Evolutionary conservation across 2,329 filamentous ascomycete genomes (phyloP), one percentile per base, ranked within the genome.

Genomic region (Fusarium cyanostomum): DNA sequence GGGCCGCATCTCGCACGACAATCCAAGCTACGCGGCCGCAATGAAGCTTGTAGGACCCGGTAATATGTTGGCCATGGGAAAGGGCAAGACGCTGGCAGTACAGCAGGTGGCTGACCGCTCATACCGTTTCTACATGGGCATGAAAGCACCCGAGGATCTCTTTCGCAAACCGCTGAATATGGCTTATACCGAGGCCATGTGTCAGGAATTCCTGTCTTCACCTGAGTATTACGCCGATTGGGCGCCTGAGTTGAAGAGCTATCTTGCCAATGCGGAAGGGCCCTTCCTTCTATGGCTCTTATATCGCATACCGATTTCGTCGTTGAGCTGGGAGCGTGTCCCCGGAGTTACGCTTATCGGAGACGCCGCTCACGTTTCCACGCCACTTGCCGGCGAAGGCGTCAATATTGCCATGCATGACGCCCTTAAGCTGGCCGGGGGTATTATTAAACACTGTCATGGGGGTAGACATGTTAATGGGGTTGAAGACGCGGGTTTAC

Each of bases 341-440:
- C 33, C 73, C 0, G 80, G 82, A 4, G 73, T 80, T 4, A 83
- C 84, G 0, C 70, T 87, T 11, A 70, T 86, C 15, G 84, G 84
- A 4, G 84, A 86, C 63, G 82, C 84, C 1, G 84, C 83, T 8
- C 84, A 86, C 68, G 63, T 85, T 11, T 82, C 84, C 78, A 79
- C 78, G 4, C 80, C 81, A 0, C 81, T 79, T 54, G 79, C 79
- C 0, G 84, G 84, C 4, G 82, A 84, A 44, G 84, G 84, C 1
- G 83, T 85, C 33, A 86, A 86, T 61, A 65, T 80, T 3, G 82
- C 79, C 0, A 81, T 86, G 79, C 70, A 73, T 31, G 84, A 86
- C 66, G 75, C 81, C 0, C 63, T 83, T n/a, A 72, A 80, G 12
- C 70, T 86, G 4, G 35, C 59, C 2, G 77, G 75, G 0, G 39